Base-by-base conservation (phyloP, 192 early-diverging fungal genomes). In the Phycomyces blakesleeanus region DNA sequence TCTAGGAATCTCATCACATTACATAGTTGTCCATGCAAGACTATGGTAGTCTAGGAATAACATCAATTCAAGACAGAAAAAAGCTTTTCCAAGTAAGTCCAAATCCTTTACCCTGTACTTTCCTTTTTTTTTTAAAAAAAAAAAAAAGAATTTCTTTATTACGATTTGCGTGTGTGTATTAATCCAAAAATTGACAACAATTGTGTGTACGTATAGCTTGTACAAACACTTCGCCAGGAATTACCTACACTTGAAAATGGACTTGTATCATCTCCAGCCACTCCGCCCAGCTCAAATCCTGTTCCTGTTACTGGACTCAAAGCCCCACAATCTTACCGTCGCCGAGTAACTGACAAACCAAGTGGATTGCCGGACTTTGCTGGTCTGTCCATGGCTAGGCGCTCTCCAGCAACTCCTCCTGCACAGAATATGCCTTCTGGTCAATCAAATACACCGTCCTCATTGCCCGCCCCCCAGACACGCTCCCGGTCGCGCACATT, bases 21-120 rank as follows among this genome's bases (percentile, higher is more conserved):
- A n/a, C 7, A 34, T 26, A 89, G 79, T 76, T 93, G 55, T 89
- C 86, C n/a, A 91, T 93, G 88, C 89, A 91, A 63, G 88, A 86
- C 61, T 86, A 84, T 58, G 76, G 69, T 29, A 68, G 68, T 27
- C 53, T 86, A 34, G 84, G 84, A 21, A 82, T 86, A 34, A 83
- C 75, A 16, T 76, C 78, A 20, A 82, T 82, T 70, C 75, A 82
- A 37, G 84, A 86, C 59, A 72, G 88, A 59, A 76, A 76, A 60
- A 76, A 72, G 29, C 62, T 84, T 27, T 85, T 85, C 57, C 78
- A 80, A 51, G 61, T 79, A 57, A 67, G 25, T 22, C 22, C 22
- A 11, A 9, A n/a, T n/a, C n/a, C n/a, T n/a, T n/a, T 25, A 52
- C 11, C 20, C 25, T 21, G 51, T 20, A 26, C 8, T 10, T 47